Evolutionary conservation across 2,329 filamentous ascomycete genomes (phyloP).

Genomic region (Fusarium redolens): DNA sequence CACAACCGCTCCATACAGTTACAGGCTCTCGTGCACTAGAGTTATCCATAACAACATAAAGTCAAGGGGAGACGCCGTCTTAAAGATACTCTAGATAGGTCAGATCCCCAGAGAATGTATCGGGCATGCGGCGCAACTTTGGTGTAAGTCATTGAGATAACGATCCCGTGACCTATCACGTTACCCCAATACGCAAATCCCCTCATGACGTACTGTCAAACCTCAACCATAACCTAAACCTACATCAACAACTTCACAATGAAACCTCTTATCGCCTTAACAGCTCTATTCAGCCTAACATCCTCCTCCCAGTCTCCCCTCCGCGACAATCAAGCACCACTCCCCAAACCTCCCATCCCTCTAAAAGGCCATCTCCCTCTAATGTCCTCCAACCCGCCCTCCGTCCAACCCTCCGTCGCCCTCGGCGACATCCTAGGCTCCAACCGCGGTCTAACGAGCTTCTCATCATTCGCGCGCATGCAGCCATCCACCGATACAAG

Average conservation of each 20-base stretch:
- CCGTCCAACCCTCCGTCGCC: constrained; percentile 65
- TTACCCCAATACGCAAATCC: constrained; percentile 10
- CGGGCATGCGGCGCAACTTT: neutral
- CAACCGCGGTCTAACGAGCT: constrained; percentile 83
- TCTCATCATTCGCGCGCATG: constrained; percentile 83
- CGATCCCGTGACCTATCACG: constrained; percentile 31
- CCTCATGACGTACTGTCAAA: constrained; percentile 33
- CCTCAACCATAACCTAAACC: neutral
- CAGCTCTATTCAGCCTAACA: constrained; percentile 28
- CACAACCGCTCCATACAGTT: neutral
- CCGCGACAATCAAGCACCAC: neutral
- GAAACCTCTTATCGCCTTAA: constrained; percentile 36
- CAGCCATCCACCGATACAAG: constrained; percentile 75
- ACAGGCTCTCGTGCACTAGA: neutral
- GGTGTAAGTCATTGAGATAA: neutral
- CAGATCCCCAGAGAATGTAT: neutral
- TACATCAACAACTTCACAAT: constrained; percentile 24
- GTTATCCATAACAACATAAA: neutral
- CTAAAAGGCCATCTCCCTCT: constrained; percentile 42
- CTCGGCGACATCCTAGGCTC: constrained; percentile 87
- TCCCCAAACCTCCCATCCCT: constrained; percentile 8
- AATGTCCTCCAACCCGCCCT: constrained; percentile 43
- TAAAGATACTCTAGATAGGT: neutral
- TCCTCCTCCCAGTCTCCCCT: constrained; percentile 23
- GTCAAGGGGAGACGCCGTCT: rapidly evolving